phyloP scores from a whole-genome alignment of 495 filamentous ascomycete species.

The Aspergillus sclerotioniger region DNA sequence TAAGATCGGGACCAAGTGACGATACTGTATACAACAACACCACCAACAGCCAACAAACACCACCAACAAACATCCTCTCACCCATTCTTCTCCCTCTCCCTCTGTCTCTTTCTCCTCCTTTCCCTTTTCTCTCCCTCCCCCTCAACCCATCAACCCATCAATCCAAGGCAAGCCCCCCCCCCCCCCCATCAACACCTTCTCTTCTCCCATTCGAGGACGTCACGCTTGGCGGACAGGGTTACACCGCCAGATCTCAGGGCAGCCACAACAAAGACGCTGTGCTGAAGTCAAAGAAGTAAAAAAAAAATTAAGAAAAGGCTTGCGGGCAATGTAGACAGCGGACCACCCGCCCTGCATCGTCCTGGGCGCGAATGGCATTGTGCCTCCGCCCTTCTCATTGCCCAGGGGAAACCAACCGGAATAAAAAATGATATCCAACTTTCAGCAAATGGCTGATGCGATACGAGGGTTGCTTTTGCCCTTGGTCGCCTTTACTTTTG shows the following conservation, averaged over 20 bases:
- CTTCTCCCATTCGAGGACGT: conserved; percentile 4
- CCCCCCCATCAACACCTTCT: neutral
- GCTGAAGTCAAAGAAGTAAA: neutral
- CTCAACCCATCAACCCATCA: neutral
- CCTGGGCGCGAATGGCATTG: conserved; percentile 11
- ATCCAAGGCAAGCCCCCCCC: neutral
- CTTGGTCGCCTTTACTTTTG: conserved; percentile 1
- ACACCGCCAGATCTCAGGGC: conserved; percentile 23
- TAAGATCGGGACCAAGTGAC: neutral
- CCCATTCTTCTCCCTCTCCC: neutral
- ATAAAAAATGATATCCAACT: neutral
- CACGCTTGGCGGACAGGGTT: conserved; percentile 11
- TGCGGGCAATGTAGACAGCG: neutral
- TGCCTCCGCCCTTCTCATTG: neutral
- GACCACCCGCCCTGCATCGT: conserved; percentile 12
- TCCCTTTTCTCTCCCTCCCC: neutral
- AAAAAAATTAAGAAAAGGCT: neutral
- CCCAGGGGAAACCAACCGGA: neutral
- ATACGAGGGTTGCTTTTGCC: neutral
- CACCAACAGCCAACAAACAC: neutral
- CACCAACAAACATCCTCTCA: neutral
- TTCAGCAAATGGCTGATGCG: neutral
- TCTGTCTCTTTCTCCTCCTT: neutral
- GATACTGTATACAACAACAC: neutral
- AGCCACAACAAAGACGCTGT: conserved; percentile 10